Evolutionary conservation across 108 stramenopile species (phyloP).

Genomic region (Asterionellopsis glacialis): DNA sequence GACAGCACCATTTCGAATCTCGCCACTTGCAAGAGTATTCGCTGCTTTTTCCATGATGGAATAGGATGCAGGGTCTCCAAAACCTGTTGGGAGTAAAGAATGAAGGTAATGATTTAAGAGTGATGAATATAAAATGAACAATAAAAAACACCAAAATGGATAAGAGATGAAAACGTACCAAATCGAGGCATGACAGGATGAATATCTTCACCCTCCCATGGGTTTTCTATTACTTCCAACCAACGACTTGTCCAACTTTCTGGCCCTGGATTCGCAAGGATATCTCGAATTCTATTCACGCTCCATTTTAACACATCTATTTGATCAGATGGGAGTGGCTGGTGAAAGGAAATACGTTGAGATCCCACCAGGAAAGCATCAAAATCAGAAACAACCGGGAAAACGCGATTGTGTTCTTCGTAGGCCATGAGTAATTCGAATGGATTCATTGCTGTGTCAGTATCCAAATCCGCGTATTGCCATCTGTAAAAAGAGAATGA

Average conservation of each 20-base stretch:
- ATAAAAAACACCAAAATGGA: too few species aligned
- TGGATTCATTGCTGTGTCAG: slow-evolving; percentile 37
- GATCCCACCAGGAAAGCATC: slow-evolving; percentile 55
- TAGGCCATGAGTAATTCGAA: slow-evolving; percentile 44
- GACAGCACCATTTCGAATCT: slow-evolving; percentile 34
- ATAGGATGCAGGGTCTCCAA: slow-evolving; percentile 46
- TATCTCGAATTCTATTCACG: slow-evolving; percentile 26
- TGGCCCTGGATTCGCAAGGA: slow-evolving; percentile 19
- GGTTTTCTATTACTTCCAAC: slow-evolving; percentile 40
- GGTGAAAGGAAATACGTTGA: slow-evolving; percentile 30
- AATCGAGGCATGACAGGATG: slow-evolving; percentile 38
- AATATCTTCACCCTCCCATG: slow-evolving; percentile 27
- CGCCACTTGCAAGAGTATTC: slow-evolving; percentile 11
- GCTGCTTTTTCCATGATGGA: slow-evolving; percentile 47
- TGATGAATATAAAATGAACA: too few species aligned
- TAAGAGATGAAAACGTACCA: slow-evolving; percentile 1
- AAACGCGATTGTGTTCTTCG: slow-evolving; percentile 43
- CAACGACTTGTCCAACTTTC: slow-evolving; percentile 32
- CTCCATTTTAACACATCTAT: slow-evolving; percentile 39
- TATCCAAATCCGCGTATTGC: slow-evolving; percentile 12
- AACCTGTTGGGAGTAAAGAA: slow-evolving; percentile 7
- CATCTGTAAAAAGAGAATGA: too few species aligned
- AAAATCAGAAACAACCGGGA: slow-evolving; percentile 59
- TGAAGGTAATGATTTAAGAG: too few species aligned
- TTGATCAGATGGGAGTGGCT: slow-evolving; percentile 45